phyloP scores from a whole-genome alignment of 805 yeast species.

The Metschnikowia rubicola region DNA sequence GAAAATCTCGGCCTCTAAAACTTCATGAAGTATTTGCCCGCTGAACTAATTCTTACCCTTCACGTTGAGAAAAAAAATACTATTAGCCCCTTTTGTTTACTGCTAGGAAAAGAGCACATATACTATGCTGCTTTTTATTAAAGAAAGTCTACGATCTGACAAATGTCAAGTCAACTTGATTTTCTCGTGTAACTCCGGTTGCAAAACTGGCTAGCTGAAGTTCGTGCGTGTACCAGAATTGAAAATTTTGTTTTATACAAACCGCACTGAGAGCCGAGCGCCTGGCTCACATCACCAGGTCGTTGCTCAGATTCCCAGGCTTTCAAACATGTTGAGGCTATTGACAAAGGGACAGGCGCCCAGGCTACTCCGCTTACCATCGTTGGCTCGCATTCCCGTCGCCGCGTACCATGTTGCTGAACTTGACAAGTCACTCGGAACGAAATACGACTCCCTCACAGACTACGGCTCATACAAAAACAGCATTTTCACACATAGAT shows the following conservation, averaged over 20 bases:
- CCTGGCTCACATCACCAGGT: background rate
- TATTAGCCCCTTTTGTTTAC: too few relatives aligned
- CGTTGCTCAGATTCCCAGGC: constrained; percentile 1
- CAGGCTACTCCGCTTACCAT: constrained; percentile 4
- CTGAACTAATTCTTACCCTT: too few relatives aligned
- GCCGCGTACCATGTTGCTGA: constrained; percentile 23
- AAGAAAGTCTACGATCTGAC: background rate
- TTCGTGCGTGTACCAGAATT: constrained; percentile 10
- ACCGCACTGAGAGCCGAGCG: constrained; percentile 2
- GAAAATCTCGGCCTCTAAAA: too few relatives aligned
- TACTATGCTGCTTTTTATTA: background rate
- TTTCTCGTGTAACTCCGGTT: background rate
- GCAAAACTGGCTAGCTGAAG: background rate
- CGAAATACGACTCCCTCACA: constrained; percentile 29
- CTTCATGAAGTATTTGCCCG: too few relatives aligned
- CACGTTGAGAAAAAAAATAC: too few relatives aligned
- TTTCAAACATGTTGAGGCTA: constrained; percentile 15
- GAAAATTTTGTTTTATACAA: constrained; percentile 11
- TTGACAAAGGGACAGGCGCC: constrained; percentile 10
- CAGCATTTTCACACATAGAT: constrained; percentile 41
- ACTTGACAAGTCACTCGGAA: constrained; percentile 25
- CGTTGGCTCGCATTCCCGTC: constrained; percentile 5
- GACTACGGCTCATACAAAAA: constrained; percentile 41
- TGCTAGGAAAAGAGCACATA: too few relatives aligned
- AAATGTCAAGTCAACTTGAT: background rate